phyloP scores from a whole-genome alignment of 352 stramenopile genomes.

The Pythium volutum region DNA sequence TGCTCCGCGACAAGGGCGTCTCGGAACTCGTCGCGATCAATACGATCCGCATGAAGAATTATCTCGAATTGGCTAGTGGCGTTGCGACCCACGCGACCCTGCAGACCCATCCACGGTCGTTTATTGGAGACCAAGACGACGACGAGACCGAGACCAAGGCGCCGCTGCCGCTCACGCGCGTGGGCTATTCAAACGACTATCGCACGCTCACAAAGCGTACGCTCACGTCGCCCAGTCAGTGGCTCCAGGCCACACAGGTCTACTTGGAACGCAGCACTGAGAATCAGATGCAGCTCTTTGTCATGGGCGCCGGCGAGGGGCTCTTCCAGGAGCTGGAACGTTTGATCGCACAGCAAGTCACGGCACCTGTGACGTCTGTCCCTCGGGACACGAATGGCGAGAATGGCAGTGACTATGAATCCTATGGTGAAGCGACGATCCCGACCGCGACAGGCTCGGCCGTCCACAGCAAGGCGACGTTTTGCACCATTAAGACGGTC shows the following conservation, averaged over 20 bases:
- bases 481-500: conserved; percentile 63
- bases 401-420: not conserved
- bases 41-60: conserved; percentile 45
- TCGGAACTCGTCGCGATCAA: conserved; percentile 47
- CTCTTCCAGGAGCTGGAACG: conserved; percentile 68
- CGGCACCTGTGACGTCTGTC: conserved; percentile 32
- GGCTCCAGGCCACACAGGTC: conserved; percentile 36
- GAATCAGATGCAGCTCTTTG: conserved; percentile 77
- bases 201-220: conserved; percentile 44
- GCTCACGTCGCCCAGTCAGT: conserved; percentile 39
- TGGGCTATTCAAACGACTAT: conserved; percentile 55
- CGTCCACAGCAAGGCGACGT: conserved; percentile 63
- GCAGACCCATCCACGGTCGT: conserved; percentile 6
- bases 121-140: not conserved
- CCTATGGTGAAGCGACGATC: conserved; percentile 48
- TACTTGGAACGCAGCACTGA: conserved; percentile 51
- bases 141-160: conserved; percentile 3
- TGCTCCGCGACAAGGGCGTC: conserved; percentile 52
- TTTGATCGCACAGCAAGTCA: conserved; percentile 60
- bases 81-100: conserved; percentile 4
- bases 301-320: conserved; percentile 67
- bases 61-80: conserved; percentile 32
- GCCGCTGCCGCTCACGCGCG: conserved; percentile 18
- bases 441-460: conserved; percentile 31
- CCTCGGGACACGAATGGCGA: not conserved